Conservation (phyloP, 805 yeast genomes). For the Gaillardinia entomophila region DNA sequence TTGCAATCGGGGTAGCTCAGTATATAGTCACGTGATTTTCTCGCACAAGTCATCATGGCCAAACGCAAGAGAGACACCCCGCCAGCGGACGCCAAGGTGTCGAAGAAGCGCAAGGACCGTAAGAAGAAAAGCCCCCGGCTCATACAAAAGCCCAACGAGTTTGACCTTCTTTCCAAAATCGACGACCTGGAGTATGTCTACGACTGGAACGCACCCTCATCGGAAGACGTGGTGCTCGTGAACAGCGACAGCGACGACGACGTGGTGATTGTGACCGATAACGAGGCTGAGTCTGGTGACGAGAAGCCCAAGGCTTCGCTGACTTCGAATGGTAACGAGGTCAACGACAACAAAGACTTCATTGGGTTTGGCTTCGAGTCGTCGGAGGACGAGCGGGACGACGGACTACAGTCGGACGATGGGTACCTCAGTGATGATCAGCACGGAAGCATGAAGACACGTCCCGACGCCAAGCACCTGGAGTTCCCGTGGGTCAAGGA, state of each 20-base stretch:
- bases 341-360: conserved; percentile 45
- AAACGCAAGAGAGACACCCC: conserved; percentile 19
- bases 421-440: conserved; percentile 34
- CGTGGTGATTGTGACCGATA: conserved; percentile 18
- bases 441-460: conserved; percentile 9
- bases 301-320: conserved; percentile 11
- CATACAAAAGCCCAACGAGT: conserved; percentile 14
- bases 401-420: conserved; percentile 22
- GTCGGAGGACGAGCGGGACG: conserved; percentile 29
- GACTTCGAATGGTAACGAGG: conserved; percentile 24
- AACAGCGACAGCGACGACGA: conserved; percentile 10
- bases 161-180: conserved; percentile 13
- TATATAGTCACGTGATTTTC: too few species aligned
- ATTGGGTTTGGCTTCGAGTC: conserved; percentile 51
- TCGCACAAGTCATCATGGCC: conserved; percentile 7
- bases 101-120: conserved; percentile 16
- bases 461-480: conserved; percentile 12
- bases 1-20: too few species aligned
- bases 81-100: too few species aligned
- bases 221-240: conserved; percentile 23
- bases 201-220: conserved; percentile 10
- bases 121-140: conserved; percentile 11
- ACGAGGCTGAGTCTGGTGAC: conserved; percentile 4
- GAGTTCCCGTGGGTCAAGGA: conserved; percentile 72
- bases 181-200: conserved; percentile 19